These are phyloP conservation scores for Pseudogymnoascus sp. DNA, from an alignment of 2,329 filamentous ascomycete species.

Conservation along the genomic window DNA sequence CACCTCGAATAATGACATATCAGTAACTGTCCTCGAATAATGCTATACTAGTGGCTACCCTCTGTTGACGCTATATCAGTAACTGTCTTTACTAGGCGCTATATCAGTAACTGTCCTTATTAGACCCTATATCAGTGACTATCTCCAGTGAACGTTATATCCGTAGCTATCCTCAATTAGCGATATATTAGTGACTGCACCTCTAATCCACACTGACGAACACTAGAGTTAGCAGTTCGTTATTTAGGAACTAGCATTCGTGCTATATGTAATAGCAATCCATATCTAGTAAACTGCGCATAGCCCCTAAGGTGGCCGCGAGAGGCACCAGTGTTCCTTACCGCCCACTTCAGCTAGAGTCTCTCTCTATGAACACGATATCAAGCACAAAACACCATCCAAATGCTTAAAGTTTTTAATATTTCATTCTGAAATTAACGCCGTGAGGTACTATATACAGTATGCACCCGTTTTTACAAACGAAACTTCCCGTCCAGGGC, in stretches of 20 bases:
- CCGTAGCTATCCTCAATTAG: neutral
- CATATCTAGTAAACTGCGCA: neutral
- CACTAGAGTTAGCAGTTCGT: neutral
- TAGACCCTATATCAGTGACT: neutral
- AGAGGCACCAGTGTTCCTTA: neutral
- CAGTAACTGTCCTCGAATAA: neutral
- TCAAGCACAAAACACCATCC: neutral
- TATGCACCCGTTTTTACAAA: conserved; percentile 8
- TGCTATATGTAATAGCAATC: neutral
- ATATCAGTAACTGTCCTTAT: neutral
- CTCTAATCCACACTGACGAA: neutral
- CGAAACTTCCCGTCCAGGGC: conserved; percentile 4
- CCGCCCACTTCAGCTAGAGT: neutral
- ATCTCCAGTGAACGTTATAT: no score
- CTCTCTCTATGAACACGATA: neutral
- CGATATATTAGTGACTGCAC: neutral
- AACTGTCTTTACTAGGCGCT: neutral
- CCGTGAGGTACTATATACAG: conserved; percentile 4
- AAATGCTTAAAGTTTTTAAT: neutral
- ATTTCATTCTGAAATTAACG: conserved; percentile 6
- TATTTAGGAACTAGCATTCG: neutral
- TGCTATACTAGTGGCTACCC: neutral
- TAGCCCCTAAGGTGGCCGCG: neutral
- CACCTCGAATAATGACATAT: no score
- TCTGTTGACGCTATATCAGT: neutral